Evolutionary conservation across 495 filamentous ascomycete genomes (phyloP).

Genomic region (Cairneyella variabilis): DNA sequence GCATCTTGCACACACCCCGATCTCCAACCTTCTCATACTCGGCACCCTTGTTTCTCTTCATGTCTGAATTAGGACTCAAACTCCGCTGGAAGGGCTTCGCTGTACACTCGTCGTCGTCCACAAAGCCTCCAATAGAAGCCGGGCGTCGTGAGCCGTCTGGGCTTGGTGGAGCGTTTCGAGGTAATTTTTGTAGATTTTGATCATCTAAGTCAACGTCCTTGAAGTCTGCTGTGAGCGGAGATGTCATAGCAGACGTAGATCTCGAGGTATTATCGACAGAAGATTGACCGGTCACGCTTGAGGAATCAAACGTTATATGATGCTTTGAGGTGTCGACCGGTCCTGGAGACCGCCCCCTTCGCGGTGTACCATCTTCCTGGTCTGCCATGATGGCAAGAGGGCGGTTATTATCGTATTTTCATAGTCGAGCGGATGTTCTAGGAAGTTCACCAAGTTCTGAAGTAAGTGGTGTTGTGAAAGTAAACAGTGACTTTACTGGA

Average conservation of each 20-base stretch:
- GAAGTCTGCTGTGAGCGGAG: constrained; percentile 22
- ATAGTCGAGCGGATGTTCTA: no score
- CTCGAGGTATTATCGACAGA: constrained; percentile 18
- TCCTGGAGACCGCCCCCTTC: constrained; percentile 19
- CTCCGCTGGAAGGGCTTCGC: constrained; percentile 62
- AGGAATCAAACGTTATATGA: constrained; percentile 19
- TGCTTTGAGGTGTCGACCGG: constrained; percentile 5
- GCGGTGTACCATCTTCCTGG: constrained; percentile 15
- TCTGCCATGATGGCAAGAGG: constrained; percentile 20
- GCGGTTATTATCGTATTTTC: constrained; percentile 11
- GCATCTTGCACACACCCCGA: constrained; percentile 78
- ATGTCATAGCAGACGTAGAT: constrained; percentile 27
- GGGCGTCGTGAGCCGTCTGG: constrained; percentile 4
- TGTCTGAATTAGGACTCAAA: constrained; percentile 48
- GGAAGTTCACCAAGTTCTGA: no score
- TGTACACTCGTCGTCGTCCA: constrained; percentile 62
- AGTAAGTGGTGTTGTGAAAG: no score
- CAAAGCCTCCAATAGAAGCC: constrained; percentile 30
- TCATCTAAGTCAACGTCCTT: constrained; percentile 14
- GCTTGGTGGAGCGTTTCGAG: constrained; percentile 16
- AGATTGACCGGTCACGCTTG: constrained; percentile 15
- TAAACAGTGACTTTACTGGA: no score
- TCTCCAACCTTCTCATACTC: constrained; percentile 57
- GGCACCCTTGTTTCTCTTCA: constrained; percentile 45
- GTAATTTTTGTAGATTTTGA: constrained; percentile 16